Evolutionary conservation across 1,139 yeast species (phyloP).

Genomic region (Geotrichum carabidarum): DNA sequence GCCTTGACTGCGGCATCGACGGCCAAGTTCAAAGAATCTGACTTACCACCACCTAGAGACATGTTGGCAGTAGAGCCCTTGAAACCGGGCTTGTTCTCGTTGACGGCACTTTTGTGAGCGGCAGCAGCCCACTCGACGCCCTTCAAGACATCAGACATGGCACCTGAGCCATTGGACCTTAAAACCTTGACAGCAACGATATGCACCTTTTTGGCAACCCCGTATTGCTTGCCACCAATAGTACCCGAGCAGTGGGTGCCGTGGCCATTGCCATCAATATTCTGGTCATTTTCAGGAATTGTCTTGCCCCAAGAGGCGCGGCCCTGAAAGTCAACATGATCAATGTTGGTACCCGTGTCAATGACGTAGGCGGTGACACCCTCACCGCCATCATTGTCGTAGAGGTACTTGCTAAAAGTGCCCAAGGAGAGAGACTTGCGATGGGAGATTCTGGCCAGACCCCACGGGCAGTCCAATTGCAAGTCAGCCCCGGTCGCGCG

Average conservation of each 20-base stretch:
- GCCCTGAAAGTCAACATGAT: slow-evolving; percentile 76
- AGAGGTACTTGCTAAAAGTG: slow-evolving; percentile 75
- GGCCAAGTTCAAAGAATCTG: slow-evolving; percentile 48
- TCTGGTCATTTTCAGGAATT: slow-evolving; percentile 75
- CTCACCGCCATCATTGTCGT: slow-evolving; percentile 74
- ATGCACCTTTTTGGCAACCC: slow-evolving; percentile 60
- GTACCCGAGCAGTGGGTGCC: slow-evolving; percentile 61
- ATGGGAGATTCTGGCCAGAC: slow-evolving; percentile 88
- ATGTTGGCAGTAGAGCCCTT: slow-evolving; percentile 56
- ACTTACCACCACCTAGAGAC: slow-evolving; percentile 60
- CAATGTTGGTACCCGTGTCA: slow-evolving; percentile 81
- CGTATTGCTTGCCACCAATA: slow-evolving; percentile 54
- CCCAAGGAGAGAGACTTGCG: slow-evolving; percentile 52
- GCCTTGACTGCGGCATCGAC: slow-evolving; percentile 57
- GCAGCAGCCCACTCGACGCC: slow-evolving; percentile 44
- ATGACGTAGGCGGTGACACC: slow-evolving; percentile 84
- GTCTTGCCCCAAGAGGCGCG: slow-evolving; percentile 95
- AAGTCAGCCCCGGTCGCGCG: slow-evolving; percentile 56
- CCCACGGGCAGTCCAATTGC: slow-evolving; percentile 94
- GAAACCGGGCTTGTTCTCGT: slow-evolving; percentile 45
- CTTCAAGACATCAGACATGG: slow-evolving; percentile 47
- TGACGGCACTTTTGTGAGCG: slow-evolving; percentile 37
- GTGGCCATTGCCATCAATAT: slow-evolving; percentile 90
- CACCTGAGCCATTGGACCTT: slow-evolving; percentile 47
- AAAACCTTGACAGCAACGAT: slow-evolving; percentile 56